phyloP scores from a whole-genome alignment of 177 flowering plant species.

The Tripterygium wilfordii region DNA sequence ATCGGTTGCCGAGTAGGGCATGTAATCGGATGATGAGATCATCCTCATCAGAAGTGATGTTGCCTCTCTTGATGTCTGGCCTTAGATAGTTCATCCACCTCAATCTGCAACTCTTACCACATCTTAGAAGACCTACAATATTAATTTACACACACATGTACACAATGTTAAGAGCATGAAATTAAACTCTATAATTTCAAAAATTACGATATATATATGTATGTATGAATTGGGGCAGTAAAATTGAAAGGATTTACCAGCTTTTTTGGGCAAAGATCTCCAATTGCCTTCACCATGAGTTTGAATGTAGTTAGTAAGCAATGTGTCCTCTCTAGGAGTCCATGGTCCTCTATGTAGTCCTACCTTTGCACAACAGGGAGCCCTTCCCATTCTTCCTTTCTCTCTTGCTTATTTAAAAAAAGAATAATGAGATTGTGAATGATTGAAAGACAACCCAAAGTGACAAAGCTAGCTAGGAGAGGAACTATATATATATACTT shows the following conservation, averaged over 20 bases:
- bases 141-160: no score
- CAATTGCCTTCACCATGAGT: slow-evolving; percentile 66
- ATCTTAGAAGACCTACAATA: slow-evolving; percentile 33
- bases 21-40: slow-evolving; percentile 47
- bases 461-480: no score
- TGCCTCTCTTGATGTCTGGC: slow-evolving; percentile 44
- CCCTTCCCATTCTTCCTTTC: slow-evolving; percentile 70
- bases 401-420: no score
- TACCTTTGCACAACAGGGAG: slow-evolving; percentile 68
- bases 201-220: no score
- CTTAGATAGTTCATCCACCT: slow-evolving; percentile 48
- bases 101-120: slow-evolving; percentile 44
- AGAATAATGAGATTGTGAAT: no score
- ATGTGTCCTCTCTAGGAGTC: slow-evolving; percentile 53
- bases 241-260: slow-evolving; percentile 38
- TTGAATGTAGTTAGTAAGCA: slow-evolving; percentile 53
- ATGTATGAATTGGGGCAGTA: no score
- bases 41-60: slow-evolving; percentile 37
- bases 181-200: no score
- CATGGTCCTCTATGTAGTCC: slow-evolving; percentile 69
- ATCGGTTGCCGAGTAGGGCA: slow-evolving; percentile 40
- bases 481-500: no score
- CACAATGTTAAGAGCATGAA: no score
- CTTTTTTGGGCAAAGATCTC: slow-evolving; percentile 61
- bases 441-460: no score